These are phyloP conservation scores for Phoenix roebelenii DNA, from an alignment of 176 grass and related monocot species.

Conservation along the genomic window DNA sequence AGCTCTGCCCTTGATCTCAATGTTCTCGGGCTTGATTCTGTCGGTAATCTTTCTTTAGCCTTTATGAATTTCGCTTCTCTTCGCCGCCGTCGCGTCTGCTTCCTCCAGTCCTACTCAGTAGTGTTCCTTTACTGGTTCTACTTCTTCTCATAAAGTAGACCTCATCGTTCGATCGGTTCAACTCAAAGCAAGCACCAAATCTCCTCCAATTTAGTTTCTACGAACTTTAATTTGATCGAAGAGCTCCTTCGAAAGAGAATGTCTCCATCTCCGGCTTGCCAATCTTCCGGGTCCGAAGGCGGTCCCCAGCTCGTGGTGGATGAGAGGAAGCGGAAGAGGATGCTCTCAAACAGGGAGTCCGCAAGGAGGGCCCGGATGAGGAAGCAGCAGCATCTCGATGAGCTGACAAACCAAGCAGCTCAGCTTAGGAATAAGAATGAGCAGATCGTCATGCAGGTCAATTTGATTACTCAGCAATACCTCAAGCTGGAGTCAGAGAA, in stretches of 20 bases:
- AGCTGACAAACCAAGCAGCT: slow-evolving; percentile 20
- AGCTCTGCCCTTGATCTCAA: not conserved
- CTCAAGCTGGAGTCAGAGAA: slow-evolving; percentile 54
- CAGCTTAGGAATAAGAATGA: slow-evolving; percentile 37
- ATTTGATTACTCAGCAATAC: slow-evolving; percentile 22
- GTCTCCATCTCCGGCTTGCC: slow-evolving; percentile 3
- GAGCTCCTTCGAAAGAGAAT: not conserved
- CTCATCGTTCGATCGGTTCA: not conserved
- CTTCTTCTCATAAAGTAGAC: slow-evolving; percentile 56
- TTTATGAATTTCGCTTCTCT: slow-evolving; percentile 42
- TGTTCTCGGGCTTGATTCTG: not conserved
- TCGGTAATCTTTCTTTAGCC: slow-evolving; percentile 17
- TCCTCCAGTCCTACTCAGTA: slow-evolving; percentile 89
- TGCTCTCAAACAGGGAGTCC: slow-evolving; percentile 76
- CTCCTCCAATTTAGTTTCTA: slow-evolving; percentile 1
- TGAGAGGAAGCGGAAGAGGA: slow-evolving; percentile 64
- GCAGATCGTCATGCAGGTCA: slow-evolving; percentile 21
- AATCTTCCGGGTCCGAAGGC: slow-evolving; percentile 34
- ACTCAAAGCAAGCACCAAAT: not conserved
- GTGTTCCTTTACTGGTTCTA: slow-evolving; percentile 92
- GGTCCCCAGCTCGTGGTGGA: slow-evolving; percentile 16
- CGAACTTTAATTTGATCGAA: not conserved
- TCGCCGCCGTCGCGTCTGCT: slow-evolving; percentile 46
- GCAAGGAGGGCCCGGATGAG: slow-evolving; percentile 57
- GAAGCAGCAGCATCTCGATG: slow-evolving; percentile 47